Base-by-base conservation (phyloP, 2,329 filamentous ascomycete genomes). In the Aspergillus hortae region DNA sequence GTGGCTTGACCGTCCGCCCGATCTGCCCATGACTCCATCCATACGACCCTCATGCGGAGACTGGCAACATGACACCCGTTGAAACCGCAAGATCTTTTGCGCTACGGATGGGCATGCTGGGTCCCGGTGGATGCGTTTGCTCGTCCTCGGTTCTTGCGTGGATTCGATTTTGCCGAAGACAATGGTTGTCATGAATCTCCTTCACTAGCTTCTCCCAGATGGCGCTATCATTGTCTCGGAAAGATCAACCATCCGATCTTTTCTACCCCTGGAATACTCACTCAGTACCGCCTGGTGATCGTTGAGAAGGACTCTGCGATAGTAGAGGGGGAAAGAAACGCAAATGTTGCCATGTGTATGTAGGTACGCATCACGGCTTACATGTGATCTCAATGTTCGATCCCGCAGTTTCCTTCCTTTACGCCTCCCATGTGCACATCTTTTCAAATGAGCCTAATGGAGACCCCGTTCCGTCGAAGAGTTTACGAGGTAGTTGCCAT, bases 181-280 rank as follows among this genome's bases (percentile, higher is more conserved):
- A 38, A 2, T 38, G 35, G 35, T 12, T n/a, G n/a, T 17, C 9
- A 25, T 46, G 15, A 19, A 30, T 36, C 35, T 45, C 33, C 11
- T 17, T 42, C 17, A 45, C 41, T 46, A 44, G 41, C 23, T 10
- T 23, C 25, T 46, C 5, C 23, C 42, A 53, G 51, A 49, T 53
- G 45, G 35, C 46, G 46, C 51, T 48, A 48, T 42, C 35, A 38
- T 52, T 35, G 45, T 44, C 44, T 41, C 38, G 36, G 43, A 49
- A 43, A 44, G 50, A 56, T 57, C 50, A 55, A 41, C 50, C 25
- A 30, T 56, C n/a, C 53, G 52, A 54, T 56, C 54, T 49, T 54
- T 49, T 43, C 46, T 48, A n/a, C 23, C 30, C 46, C 46, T 38
- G 14, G 35, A 17, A 38, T 15, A n/a, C 7, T 30, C 10, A 9